phyloP scores from a whole-genome alignment of 2,329 filamentous ascomycete species.

The Ophiobolus disseminans region DNA sequence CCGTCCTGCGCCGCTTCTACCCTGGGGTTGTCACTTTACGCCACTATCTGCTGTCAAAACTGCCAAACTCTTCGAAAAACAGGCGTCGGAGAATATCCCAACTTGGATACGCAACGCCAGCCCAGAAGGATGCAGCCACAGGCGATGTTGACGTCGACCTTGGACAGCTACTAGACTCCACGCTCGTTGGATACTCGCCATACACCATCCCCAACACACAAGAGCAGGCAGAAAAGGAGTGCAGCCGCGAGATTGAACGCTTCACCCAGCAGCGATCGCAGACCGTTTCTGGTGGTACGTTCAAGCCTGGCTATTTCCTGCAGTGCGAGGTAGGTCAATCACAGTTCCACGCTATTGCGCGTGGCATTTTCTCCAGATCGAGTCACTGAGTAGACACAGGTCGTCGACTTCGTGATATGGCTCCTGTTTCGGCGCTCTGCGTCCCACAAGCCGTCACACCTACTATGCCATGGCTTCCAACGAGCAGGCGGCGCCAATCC shows the following conservation, averaged over 20 bases:
- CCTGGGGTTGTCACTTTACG: constrained; percentile 70
- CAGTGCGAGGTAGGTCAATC: constrained; percentile 53
- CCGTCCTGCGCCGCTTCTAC: constrained; percentile 74
- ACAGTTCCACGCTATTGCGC: neutral
- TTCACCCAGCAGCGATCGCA: constrained; percentile 56
- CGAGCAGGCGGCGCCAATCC: constrained; percentile 49
- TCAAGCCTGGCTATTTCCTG: constrained; percentile 42
- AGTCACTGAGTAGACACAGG: constrained; percentile 42
- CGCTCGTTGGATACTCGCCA: constrained; percentile 64
- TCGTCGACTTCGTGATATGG: constrained; percentile 68
- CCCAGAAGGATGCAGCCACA: constrained; percentile 47
- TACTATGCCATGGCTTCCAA: constrained; percentile 85
- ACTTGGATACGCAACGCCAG: constrained; percentile 25
- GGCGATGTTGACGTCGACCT: constrained; percentile 50
- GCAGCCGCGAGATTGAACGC: constrained; percentile 49
- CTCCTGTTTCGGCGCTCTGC: constrained; percentile 70
- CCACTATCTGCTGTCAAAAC: constrained; percentile 70
- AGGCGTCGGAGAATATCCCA: constrained; percentile 57
- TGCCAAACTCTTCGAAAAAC: constrained; percentile 70
- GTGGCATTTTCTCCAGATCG: neutral
- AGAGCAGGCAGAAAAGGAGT: constrained; percentile 55
- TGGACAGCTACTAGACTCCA: constrained; percentile 69
- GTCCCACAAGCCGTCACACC: constrained; percentile 68
- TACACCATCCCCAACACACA: constrained; percentile 52
- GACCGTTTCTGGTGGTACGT: constrained; percentile 35